A percentile compares a stretch with the other conserved stretches of the same genome.
phyloP scores from a whole-genome alignment of 192 early-diverging fungal genomes.

The Dispira parvispora region DNA sequence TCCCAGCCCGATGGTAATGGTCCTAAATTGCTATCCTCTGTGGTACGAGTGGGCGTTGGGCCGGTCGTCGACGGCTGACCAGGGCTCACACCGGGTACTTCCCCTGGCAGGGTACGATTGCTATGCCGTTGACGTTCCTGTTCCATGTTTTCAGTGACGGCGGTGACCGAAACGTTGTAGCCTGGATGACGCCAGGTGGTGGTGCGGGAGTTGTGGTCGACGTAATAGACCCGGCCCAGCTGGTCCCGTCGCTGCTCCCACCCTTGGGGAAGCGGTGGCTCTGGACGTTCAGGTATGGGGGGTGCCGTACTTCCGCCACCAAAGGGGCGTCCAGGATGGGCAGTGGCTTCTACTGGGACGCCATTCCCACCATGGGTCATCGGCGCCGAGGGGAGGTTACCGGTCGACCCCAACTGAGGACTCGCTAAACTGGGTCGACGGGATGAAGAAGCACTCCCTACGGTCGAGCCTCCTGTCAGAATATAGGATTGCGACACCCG shows the following conservation, averaged over 20 bases:
- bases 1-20: conserved; percentile 27
- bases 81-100: conserved; percentile 7
- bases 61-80: neutral
- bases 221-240: conserved; percentile 87
- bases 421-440: neutral
- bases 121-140: conserved; percentile 63
- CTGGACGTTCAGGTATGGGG: neutral
- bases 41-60: neutral
- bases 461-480: too few species aligned
- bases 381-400: neutral
- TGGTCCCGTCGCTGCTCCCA: conserved; percentile 96
- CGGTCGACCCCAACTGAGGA: neutral
- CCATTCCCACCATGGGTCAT: neutral
- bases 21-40: conserved; percentile 20
- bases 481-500: neutral
- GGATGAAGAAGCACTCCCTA: neutral
- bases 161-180: too few species aligned
- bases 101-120: conserved; percentile 70
- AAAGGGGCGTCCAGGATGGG: neutral
- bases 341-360: neutral
- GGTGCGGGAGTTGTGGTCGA: conserved; percentile 90
- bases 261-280: conserved; percentile 27
- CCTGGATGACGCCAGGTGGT: conserved; percentile 72
- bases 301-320: neutral
- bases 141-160: conserved; percentile 31